Evolutionary conservation across 441 rosid species (phyloP).

Genomic region (Hura crepitans): DNA sequence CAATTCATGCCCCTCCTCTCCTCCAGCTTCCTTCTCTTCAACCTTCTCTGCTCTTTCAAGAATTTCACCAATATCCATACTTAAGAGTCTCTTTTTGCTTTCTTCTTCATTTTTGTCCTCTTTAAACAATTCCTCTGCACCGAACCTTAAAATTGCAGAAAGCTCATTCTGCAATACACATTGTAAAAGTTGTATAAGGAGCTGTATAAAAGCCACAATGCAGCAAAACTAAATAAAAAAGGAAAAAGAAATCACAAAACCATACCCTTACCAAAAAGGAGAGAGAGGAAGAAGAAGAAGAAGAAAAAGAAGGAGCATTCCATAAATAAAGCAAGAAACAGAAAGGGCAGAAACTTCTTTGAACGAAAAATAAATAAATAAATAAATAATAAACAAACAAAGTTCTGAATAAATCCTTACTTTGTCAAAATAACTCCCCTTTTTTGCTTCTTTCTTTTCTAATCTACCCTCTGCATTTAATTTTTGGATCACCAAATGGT

Average conservation of each 20-base stretch:
- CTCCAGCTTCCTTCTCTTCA: conserved; percentile 66
- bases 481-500: conserved; percentile 98
- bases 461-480: conserved; percentile 99
- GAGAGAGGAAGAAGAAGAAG: no score
- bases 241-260: not conserved
- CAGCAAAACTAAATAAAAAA: not conserved
- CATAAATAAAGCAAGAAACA: not conserved
- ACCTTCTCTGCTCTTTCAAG: conserved; percentile 99
- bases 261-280: not conserved
- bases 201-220: not conserved
- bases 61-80: conserved; percentile 98
- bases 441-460: conserved; percentile 98
- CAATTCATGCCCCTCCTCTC: conserved; percentile 68
- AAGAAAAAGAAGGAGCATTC: not conserved
- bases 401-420: conserved; percentile 39
- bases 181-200: conserved; percentile 10
- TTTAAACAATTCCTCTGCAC: conserved; percentile 98
- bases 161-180: conserved; percentile 78
- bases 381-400: no score
- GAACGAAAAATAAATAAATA: no score
- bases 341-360: not conserved
- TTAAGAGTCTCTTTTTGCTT: conserved; percentile 79
- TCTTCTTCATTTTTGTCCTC: conserved; percentile 97
- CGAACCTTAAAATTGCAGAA: conserved; percentile 97
- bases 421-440: conserved; percentile 87